Conservation (phyloP, 2,329 filamentous ascomycete species). For the Xylaria hypoxylon region DNA sequence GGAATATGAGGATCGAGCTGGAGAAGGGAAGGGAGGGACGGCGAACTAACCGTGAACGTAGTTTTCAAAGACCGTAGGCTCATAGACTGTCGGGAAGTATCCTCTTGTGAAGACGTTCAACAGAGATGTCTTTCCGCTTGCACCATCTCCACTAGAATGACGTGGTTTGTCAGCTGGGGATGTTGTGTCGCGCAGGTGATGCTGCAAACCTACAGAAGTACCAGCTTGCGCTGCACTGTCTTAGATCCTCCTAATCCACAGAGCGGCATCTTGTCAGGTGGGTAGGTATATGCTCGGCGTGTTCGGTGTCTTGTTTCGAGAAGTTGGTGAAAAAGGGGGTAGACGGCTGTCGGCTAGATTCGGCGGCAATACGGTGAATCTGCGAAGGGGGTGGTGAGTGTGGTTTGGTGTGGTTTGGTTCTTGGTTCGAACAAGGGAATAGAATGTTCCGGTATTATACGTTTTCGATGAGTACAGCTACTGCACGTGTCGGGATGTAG, state of each 20-base stretch:
- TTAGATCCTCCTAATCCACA: constrained; percentile 75
- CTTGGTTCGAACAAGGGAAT: not conserved
- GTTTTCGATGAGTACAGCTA: constrained; percentile 1
- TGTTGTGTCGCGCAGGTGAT: constrained; percentile 39
- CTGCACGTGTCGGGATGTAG: constrained; percentile 5
- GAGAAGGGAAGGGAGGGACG: not conserved
- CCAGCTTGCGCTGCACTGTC: constrained; percentile 95
- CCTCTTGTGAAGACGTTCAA: constrained; percentile 99
- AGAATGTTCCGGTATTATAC: not conserved
- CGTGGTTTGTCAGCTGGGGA: constrained; percentile 34
- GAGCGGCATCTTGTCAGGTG: constrained; percentile 53
- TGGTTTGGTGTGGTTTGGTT: not conserved
- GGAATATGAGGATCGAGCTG: not conserved
- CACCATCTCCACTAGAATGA: constrained; percentile 83
- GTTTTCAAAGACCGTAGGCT: constrained; percentile 98
- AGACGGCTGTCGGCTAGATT: constrained; percentile 2
- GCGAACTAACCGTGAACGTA: constrained; percentile 87
- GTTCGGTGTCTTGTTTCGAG: constrained; percentile 1
- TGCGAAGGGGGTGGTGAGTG: not conserved
- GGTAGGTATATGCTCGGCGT: not conserved
- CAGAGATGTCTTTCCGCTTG: constrained; percentile 95
- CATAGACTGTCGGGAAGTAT: constrained; percentile 98
- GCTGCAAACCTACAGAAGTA: constrained; percentile 78
- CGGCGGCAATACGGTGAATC: constrained; percentile 8
- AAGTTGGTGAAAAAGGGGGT: constrained; percentile 6